These are phyloP conservation scores for Saprolegnia parasitica DNA, from an alignment of 352 stramenopile species.

Conservation along the genomic window DNA sequence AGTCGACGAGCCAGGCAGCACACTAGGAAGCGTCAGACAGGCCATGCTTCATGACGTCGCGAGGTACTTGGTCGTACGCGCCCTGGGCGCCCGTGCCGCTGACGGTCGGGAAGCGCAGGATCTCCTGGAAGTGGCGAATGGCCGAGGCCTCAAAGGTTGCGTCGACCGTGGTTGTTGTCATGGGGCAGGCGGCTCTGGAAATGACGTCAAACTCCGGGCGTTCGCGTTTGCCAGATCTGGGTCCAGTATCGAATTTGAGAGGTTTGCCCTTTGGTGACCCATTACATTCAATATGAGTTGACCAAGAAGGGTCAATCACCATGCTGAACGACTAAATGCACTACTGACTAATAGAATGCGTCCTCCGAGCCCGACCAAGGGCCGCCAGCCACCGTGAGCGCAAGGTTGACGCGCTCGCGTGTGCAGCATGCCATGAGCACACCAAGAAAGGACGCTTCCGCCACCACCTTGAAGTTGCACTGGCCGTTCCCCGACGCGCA, in stretches of 20 bases:
- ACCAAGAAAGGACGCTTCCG: too few relatives aligned
- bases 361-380: too few relatives aligned
- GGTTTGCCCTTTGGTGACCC: too few relatives aligned
- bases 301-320: too few relatives aligned
- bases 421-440: too few relatives aligned
- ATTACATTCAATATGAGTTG: too few relatives aligned
- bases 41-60: background rate
- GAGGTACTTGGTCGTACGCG: conserved; percentile 42
- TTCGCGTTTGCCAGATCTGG: too few relatives aligned
- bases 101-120: conserved; percentile 71
- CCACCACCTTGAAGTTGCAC: background rate
- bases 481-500: background rate
- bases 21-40: conserved; percentile 35
- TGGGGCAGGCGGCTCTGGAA: background rate
- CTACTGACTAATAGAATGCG: too few relatives aligned
- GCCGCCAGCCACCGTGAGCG: too few relatives aligned
- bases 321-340: too few relatives aligned
- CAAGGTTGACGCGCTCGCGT: too few relatives aligned
- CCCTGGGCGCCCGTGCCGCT: conserved; percentile 65
- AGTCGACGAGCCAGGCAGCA: conserved; percentile 51
- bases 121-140: conserved; percentile 55
- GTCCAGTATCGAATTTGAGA: too few relatives aligned
- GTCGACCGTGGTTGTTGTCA: background rate
- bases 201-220: conserved; percentile 11
- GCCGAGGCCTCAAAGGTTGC: conserved; percentile 5